Percentiles rank a stretch among this genome's conserved stretches.
Evolutionary conservation across 805 yeast genomes (phyloP).

Genomic region (Saccharomycopsis babjevae): DNA sequence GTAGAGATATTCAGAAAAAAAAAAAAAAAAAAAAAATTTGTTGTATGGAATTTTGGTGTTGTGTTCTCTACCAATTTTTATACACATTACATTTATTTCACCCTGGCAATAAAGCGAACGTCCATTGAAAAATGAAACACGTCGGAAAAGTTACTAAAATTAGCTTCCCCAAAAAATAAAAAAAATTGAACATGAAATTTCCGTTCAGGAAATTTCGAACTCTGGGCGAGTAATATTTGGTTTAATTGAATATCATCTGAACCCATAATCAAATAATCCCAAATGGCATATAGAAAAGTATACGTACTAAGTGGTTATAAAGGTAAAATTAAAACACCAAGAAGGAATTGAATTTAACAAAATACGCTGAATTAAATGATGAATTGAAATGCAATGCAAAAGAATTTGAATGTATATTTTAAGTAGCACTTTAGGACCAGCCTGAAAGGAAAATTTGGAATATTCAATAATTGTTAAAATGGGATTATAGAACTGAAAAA

Average conservation of each 20-base stretch:
- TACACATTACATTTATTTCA: not conserved
- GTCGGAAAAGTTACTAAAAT: not conserved
- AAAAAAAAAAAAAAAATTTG: not conserved
- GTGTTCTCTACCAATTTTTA: not conserved
- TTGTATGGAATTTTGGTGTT: not conserved
- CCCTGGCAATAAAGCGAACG: not conserved
- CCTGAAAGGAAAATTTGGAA: too few species aligned
- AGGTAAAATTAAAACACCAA: not conserved
- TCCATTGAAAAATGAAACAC: constrained; percentile 1
- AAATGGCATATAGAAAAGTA: not conserved
- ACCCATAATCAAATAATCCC: too few species aligned
- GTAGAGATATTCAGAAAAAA: not conserved
- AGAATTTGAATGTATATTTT: too few species aligned
- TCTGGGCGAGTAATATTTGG: too few species aligned
- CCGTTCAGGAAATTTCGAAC: not conserved
- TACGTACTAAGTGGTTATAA: not conserved
- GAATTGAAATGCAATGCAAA: too few species aligned
- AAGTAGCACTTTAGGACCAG: too few species aligned
- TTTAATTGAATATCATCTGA: too few species aligned
- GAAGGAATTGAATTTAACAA: not conserved
- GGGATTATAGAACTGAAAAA: not conserved
- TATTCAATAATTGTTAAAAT: too few species aligned
- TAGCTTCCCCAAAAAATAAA: not conserved
- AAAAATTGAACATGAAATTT: not conserved
- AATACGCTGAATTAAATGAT: not conserved